Base-by-base conservation (phyloP, 371 early-diverging fungal genomes). In the Nematocida ausubeli region DNA sequence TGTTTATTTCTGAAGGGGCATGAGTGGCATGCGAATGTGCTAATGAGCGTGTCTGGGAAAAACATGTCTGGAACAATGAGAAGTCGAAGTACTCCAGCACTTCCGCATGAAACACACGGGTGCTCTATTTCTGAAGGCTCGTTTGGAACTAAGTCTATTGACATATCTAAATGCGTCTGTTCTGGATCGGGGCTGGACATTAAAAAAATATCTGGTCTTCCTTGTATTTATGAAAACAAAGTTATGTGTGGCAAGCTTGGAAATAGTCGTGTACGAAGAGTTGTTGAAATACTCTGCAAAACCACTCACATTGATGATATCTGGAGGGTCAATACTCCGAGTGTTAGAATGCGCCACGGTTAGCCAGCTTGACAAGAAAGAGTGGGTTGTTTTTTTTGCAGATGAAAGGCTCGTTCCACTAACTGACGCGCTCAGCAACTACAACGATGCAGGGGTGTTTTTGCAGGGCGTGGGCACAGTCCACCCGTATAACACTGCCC, bases 331-430 rank as follows among this genome's bases (percentile, higher is more conserved):
- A 47, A 37, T 86, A 2, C 80, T 82, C 5, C 16, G 68, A 51
- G 34, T 81, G 9, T 66, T 86, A 19, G 81, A 84, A 32, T 39
- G 55, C 35, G 30, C 19, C n/a, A 54, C 51, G 24, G 57, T 81
- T 49, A n/a, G 6, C 24, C 28, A 47, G 50, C n/a, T 85, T 22
- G 68, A 85, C 71, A 80, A 82, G 14, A 40, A 39, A 28, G 34
- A 64, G 42, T 86, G 86, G 86, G 57, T 42, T n/a, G 82, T 86
- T 57, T 86, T 51, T 47, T 85, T 70, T 63, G 81, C 84, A 40
- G 86, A 86, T 70, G 86, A 86, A 66, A 70, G 86, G 63, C 49
- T 55, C 47, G 81, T 80, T 2, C 55, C 66, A 32, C 35, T 66
- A 3, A 34, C 62, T 26, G 64, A 81, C 16, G 14, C 70, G 39